Evolutionary conservation across 257 asterid genomes (phyloP), one percentile per base, ranked within the genome.

Genomic region (Solanum chaucha): DNA sequence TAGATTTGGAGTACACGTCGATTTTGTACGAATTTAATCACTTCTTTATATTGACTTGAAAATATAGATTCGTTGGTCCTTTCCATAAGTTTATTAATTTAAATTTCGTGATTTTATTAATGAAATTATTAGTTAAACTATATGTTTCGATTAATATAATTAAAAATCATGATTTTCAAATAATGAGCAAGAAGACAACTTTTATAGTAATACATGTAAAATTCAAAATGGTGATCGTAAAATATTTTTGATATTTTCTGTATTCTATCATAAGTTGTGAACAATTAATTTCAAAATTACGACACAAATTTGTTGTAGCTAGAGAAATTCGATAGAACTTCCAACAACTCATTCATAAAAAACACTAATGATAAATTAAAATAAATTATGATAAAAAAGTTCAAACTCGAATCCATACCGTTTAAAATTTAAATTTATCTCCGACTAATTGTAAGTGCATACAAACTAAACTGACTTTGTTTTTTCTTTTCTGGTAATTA

Each of bases 1-100:
- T 48, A 36, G 70, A 71, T 83, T 89, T 87, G 81, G 80, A 44
- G n/a, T 80, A 80, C 85, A 46, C 67, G 67, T 46, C 67, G 40
- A 80, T 80, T 80, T 46, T 6, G 85, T 80, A 80, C 41, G 40
- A 46, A 28, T 46, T 46, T 17, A 80, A 8, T 30, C 10, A 80
- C 41, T 44, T 44, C 41, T 80, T 80, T 14, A 46, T 26, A 35
- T 13, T 9, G 17, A 80, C 67, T 46, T 26, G 28, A n/a, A 77
- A 24, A 41, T 24, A 5, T 44, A 46, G 85, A 46, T 44, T 44
- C 65, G 15, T 78, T 26, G 24, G 26, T 15, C 40, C 84, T 24
- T 10, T 44, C 3, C 26, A 15, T 20, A 14, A 78, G 9, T 78
- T 3, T 22, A 38, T 38, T 75, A 22, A 38, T 75, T 11, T 6